Percentiles rank a stretch among this genome's conserved stretches.
Evolutionary conservation across 106 monocot species (phyloP).

Genomic region (Phalaenopsis aphrodite): DNA sequence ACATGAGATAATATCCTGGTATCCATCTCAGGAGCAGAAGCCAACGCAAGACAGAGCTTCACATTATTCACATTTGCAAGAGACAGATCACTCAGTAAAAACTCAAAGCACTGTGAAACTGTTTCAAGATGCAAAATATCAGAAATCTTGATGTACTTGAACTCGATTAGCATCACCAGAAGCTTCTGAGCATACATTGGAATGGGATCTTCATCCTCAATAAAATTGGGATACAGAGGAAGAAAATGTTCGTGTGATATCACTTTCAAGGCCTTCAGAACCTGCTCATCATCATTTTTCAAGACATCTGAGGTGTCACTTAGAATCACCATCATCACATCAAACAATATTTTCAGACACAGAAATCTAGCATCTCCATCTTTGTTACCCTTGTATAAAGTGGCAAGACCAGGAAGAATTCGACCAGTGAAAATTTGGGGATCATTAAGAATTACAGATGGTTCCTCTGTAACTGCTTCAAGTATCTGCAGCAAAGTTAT

Average conservation of each 20-base stretch:
- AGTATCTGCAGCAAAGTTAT: conserved; percentile 74
- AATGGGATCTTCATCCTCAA: conserved; percentile 97
- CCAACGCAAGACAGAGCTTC: conserved; percentile 79
- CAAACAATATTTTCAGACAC: conserved; percentile 85
- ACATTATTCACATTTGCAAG: conserved; percentile 88
- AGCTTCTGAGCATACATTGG: conserved; percentile 98
- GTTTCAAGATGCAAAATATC: conserved; percentile 65
- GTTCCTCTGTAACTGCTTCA: conserved; percentile 73
- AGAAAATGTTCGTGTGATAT: conserved; percentile 66
- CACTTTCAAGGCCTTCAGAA: conserved; percentile 35
- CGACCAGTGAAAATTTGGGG: conserved; percentile 47
- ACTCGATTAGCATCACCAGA: conserved; percentile 83
- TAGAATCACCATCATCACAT: conserved; percentile 66
- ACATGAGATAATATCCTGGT: conserved; percentile 54
- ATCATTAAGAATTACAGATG: conserved; percentile 49
- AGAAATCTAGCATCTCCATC: conserved; percentile 93
- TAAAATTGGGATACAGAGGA: conserved; percentile 68
- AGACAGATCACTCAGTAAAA: conserved; percentile 72
- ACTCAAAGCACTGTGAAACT: conserved; percentile 77
- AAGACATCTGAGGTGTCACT: conserved; percentile 25
- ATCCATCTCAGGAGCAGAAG: conserved; percentile 94
- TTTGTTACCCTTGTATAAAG: conserved; percentile 87
- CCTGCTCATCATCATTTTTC: conserved; percentile 20
- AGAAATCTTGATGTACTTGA: conserved; percentile 60
- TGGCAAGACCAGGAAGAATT: conserved; percentile 67